phyloP scores from a whole-genome alignment of 768 basidiomycete species.

The Xerocomellus amylosporus region DNA sequence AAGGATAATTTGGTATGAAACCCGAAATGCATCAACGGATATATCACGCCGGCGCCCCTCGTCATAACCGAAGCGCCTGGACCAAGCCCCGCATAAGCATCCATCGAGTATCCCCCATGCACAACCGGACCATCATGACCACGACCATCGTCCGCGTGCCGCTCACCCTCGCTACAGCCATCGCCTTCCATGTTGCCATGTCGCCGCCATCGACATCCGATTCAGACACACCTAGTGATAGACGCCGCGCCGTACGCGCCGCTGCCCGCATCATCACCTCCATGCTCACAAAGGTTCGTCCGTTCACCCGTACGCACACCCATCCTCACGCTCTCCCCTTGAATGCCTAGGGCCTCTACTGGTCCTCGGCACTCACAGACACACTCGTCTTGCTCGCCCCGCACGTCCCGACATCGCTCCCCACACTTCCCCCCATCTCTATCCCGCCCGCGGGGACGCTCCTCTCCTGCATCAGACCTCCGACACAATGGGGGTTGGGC shows the following conservation, averaged over 20 bases:
- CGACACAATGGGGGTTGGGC: background rate
- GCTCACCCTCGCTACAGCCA: slow-evolving; percentile 41
- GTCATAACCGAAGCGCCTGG: background rate
- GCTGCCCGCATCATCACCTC: slow-evolving; percentile 7
- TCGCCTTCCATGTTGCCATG: slow-evolving; percentile 42
- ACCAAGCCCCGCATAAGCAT: background rate
- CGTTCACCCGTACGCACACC: background rate
- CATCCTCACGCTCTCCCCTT: background rate
- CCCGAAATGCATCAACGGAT: no score
- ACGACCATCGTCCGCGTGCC: slow-evolving; percentile 40
- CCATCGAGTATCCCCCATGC: background rate
- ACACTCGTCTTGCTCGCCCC: slow-evolving; percentile 7
- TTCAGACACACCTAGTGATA: slow-evolving; percentile 16
- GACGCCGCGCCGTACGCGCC: slow-evolving; percentile 17
- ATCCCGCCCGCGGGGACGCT: background rate
- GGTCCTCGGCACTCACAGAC: slow-evolving; percentile 12
- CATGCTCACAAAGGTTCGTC: slow-evolving; percentile 18
- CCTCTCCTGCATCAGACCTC: background rate
- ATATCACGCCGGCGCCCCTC: background rate
- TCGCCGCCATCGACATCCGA: slow-evolving; percentile 36
- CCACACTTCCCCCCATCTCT: background rate
- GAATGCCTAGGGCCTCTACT: slow-evolving; percentile 15
- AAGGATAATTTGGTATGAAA: no score
- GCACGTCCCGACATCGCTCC: background rate
- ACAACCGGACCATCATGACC: background rate